These are phyloP conservation scores for Mycena crocata DNA, from an alignment of 768 basidiomycete genomes.

Conservation along the genomic window DNA sequence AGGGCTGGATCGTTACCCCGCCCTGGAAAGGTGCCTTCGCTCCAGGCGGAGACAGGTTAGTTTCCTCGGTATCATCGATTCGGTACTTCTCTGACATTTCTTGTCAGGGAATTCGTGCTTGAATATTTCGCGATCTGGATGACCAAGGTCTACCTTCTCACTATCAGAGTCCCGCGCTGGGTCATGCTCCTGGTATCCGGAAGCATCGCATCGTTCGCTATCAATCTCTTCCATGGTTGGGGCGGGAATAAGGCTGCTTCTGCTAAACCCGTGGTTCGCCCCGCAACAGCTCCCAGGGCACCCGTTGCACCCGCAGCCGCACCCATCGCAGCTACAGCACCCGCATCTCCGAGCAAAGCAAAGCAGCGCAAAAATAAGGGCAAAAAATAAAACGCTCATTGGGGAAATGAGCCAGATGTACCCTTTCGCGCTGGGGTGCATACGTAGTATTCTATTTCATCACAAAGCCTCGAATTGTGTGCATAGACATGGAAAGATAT, in stretches of 20 bases:
- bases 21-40: slow-evolving; percentile 78
- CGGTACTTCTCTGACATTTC: slow-evolving; percentile 11
- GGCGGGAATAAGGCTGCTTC: slow-evolving; percentile 1
- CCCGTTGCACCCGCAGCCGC: slow-evolving; percentile 1
- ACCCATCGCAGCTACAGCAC: slow-evolving; percentile 10
- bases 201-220: slow-evolving; percentile 70
- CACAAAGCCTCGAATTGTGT: not conserved
- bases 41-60: slow-evolving; percentile 82
- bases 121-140: slow-evolving; percentile 62
- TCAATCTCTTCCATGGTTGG: slow-evolving; percentile 70
- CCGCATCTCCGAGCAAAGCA: slow-evolving; percentile 36
- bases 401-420: no score
- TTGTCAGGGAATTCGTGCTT: slow-evolving; percentile 63
- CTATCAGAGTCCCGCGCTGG: slow-evolving; percentile 76
- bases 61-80: not conserved
- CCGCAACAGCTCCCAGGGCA: slow-evolving; percentile 4
- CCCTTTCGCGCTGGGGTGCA: no score
- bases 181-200: slow-evolving; percentile 75
- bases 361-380: slow-evolving; percentile 47
- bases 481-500: not conserved
- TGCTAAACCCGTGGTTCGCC: not conserved
- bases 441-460: slow-evolving; percentile 5
- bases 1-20: slow-evolving; percentile 69
- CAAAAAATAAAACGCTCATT: slow-evolving; percentile 35
- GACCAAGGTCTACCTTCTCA: slow-evolving; percentile 67